Evolutionary conservation across 2,329 filamentous ascomycete genomes (phyloP), one percentile per base, ranked within the genome.

Genomic region (Dactylellina cionopaga): DNA sequence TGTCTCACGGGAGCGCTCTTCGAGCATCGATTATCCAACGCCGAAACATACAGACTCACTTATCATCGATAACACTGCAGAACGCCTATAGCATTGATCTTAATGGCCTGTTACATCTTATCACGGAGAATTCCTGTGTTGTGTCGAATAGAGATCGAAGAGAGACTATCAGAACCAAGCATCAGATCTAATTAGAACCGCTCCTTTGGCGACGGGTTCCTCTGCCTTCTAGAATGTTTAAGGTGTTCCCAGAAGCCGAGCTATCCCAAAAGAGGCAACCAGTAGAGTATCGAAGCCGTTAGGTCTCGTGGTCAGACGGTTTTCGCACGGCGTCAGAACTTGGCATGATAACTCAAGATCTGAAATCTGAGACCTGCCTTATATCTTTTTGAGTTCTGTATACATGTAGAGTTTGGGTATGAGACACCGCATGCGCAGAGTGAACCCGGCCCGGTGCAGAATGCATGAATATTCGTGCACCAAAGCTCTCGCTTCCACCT

Each of bases 281-380:
- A 9, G 44, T 10, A 17, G 7, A 27, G 60, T 65, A 49, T 65
- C 37, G 60, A 47, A 55, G 29, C 39, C 39, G 31, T 55, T 43
- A 52, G 9, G 58, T 63, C 58, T 63, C 58, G 46, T 29, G 17
- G 52, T 51, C 52, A 58, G 25, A 66, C 62, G 51, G 11, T 66
- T 55, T 65, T 56, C 25, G 54, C 19, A 24, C 25, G 31, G 49
- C 37, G 29, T 66, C 62, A 66, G 15, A 55, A 33, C 37, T 64
- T 51, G 43, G 51, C 31, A 35, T 41, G 17, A n/a, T 47, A 7
- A 27, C 41, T 25, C 19, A 19, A 55, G 2, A 22, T 17, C 13
- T 27, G 29, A 33, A 51, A 29, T 29, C 31, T 7, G 55, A 49
- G 29, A 47, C 31, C 19, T 22, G 19, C 22, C 35, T 25, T 51